These are phyloP conservation scores for Chaetothyriales sp. DNA, from an alignment of 2,329 filamentous ascomycete species.

Conservation along the genomic window DNA sequence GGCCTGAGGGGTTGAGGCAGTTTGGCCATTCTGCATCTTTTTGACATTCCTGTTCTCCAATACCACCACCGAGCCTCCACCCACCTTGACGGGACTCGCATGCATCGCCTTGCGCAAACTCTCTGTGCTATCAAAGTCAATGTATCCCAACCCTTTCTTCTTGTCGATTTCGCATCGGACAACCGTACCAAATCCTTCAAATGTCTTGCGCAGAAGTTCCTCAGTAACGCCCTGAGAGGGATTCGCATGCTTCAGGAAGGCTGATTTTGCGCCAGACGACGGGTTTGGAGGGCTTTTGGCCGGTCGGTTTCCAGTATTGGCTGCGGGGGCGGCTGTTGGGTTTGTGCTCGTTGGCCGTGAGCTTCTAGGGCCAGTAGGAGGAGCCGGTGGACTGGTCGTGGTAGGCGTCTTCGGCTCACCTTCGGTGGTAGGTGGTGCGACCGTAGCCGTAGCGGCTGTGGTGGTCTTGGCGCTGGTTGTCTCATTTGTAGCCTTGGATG, in stretches of 20 bases:
- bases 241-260: conserved; percentile 70
- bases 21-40: conserved; percentile 4
- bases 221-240: conserved; percentile 86
- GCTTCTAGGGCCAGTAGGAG: conserved; percentile 15
- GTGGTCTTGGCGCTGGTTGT: conserved; percentile 4
- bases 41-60: conserved; percentile 50
- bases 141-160: conserved; percentile 85
- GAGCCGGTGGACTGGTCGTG: conserved; percentile 6
- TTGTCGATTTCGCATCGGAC: conserved; percentile 81
- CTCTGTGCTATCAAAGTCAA: conserved; percentile 65
- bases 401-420: conserved; percentile 12
- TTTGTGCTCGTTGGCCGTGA: conserved; percentile 8
- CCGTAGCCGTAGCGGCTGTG: not conserved
- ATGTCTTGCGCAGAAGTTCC: conserved; percentile 55
- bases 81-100: conserved; percentile 67
- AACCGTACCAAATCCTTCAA: conserved; percentile 59
- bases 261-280: conserved; percentile 43
- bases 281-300: conserved; percentile 21
- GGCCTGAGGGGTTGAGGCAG: not conserved
- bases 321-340: conserved; percentile 2
- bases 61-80: conserved; percentile 73
- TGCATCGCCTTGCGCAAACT: conserved; percentile 63
- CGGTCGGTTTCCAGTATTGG: conserved; percentile 4
- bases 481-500: conserved; percentile 19
- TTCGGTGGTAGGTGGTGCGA: conserved; percentile 16